phyloP scores from a whole-genome alignment of 1,139 yeast species.

The Debaryomyces coudertii region DNA sequence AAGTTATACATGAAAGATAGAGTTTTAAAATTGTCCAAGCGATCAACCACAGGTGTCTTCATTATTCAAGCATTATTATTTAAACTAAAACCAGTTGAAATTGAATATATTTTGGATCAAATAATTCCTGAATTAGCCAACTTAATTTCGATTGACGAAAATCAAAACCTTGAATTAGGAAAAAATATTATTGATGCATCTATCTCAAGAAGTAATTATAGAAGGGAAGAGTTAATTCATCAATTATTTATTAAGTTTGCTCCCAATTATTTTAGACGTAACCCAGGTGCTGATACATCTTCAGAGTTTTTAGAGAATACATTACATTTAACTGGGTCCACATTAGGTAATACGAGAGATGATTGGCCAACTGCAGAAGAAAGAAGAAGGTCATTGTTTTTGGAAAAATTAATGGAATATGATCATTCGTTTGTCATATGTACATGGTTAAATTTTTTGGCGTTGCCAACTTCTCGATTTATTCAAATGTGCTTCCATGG shows the following conservation, averaged over 20 bases:
- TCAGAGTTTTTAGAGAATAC: slow-evolving; percentile 66
- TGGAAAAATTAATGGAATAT: slow-evolving; percentile 70
- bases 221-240: slow-evolving; percentile 64
- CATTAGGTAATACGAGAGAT: slow-evolving; percentile 78
- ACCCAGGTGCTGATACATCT: slow-evolving; percentile 41
- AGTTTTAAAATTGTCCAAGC: slow-evolving; percentile 67
- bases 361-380: slow-evolving; percentile 95
- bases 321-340: slow-evolving; percentile 64
- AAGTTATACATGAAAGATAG: slow-evolving; percentile 73
- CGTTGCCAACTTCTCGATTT: slow-evolving; percentile 59
- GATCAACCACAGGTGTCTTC: slow-evolving; percentile 82
- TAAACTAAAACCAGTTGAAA: slow-evolving; percentile 61
- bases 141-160: slow-evolving; percentile 53
- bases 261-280: slow-evolving; percentile 43
- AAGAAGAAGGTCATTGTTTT: slow-evolving; percentile 74
- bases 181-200: slow-evolving; percentile 72
- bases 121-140: slow-evolving; percentile 69
- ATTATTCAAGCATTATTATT: slow-evolving; percentile 72
- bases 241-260: slow-evolving; percentile 64
- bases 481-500: slow-evolving; percentile 82
- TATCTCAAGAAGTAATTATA: slow-evolving; percentile 57
- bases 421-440: slow-evolving; percentile 62
- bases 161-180: slow-evolving; percentile 71
- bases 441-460: slow-evolving; percentile 62
- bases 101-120: slow-evolving; percentile 65